phyloP scores from a whole-genome alignment of 1,284 basidiomycete genomes.

The Leccinum pachyderme region DNA sequence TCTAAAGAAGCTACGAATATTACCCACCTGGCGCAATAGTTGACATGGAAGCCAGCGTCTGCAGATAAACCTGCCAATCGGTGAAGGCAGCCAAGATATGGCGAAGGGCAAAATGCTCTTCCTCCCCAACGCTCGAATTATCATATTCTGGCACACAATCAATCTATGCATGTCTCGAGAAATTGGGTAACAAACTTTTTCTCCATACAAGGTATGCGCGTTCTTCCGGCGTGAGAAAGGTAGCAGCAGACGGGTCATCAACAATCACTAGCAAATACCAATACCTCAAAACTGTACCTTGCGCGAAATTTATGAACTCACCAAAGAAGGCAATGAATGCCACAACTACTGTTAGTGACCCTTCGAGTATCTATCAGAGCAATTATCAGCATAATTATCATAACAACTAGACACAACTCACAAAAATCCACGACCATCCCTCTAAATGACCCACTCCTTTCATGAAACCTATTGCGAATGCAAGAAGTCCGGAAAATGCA shows the following conservation, averaged over 20 bases:
- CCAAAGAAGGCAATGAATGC: slow-evolving; percentile 34
- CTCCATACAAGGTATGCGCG: slow-evolving; percentile 45
- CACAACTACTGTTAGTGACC: slow-evolving; percentile 36
- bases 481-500: slow-evolving; percentile 34
- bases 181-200: slow-evolving; percentile 46
- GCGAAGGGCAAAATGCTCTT: slow-evolving; percentile 19
- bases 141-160: slow-evolving; percentile 41
- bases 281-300: background rate
- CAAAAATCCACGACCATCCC: slow-evolving; percentile 41
- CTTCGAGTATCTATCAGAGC: slow-evolving; percentile 40
- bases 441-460: slow-evolving; percentile 24
- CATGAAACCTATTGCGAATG: slow-evolving; percentile 30
- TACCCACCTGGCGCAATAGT: slow-evolving; percentile 56
- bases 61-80: slow-evolving; percentile 59
- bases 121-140: slow-evolving; percentile 64
- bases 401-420: slow-evolving; percentile 10
- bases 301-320: slow-evolving; percentile 6
- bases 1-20: background rate
- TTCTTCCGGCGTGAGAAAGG: slow-evolving; percentile 48
- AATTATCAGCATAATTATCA: background rate
- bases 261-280: slow-evolving; percentile 39
- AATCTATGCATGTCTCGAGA: background rate
- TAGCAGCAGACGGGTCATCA: slow-evolving; percentile 48
- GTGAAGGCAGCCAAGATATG: slow-evolving; percentile 53
- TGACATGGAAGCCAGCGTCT: slow-evolving; percentile 53